Base-by-base conservation (phyloP, 306 rosid species). In the Clitoria ternatea region DNA sequence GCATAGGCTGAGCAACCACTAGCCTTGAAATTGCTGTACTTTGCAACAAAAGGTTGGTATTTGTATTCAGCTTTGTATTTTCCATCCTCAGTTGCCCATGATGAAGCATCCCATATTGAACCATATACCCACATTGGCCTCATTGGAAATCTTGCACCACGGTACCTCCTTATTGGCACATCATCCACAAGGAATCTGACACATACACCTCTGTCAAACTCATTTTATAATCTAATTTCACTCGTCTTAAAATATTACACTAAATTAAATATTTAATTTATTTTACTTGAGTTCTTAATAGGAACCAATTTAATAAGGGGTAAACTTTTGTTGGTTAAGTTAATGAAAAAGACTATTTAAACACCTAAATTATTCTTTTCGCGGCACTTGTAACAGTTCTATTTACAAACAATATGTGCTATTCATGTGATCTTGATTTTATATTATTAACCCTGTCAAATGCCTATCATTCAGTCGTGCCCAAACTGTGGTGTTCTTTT, bases 71-170 rank as follows among this genome's bases (percentile, higher is more conserved):
- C 98, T 81, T 85, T 94, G 87, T 94, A 94, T 60, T 91, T 94
- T 0, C 99, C 99, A 83, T 94, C 96, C 66, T 90, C 98, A 1
- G 97, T 94, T 13, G 99, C 99, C 99, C 99, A 94, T 6, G 99
- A 89, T 20, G 99, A 94, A 4, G 99, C 99, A 66, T 94, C 99
- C 97, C 99, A 94, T 49, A 94, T 94, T 48, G 99, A 94, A 23
- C 99, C 99, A 67, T 94, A 90, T 0, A 91, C 53, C 99, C 99
- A 94, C 97, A 94, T 90, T 83, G 99, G 99, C 47, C 97, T 80
- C 0, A 89, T 65, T 4, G 99, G 99, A 77, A 89, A 94, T 37
- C 96, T 87, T 18, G 78, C 66, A 2, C 0, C 86, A 73, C 95
- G 89, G 73, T 94, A 94, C 82, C 91, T 87, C 80, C 98, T 90